Conservation (phyloP, 306 rosid species). For the Amphicarpaea edgeworthii region DNA sequence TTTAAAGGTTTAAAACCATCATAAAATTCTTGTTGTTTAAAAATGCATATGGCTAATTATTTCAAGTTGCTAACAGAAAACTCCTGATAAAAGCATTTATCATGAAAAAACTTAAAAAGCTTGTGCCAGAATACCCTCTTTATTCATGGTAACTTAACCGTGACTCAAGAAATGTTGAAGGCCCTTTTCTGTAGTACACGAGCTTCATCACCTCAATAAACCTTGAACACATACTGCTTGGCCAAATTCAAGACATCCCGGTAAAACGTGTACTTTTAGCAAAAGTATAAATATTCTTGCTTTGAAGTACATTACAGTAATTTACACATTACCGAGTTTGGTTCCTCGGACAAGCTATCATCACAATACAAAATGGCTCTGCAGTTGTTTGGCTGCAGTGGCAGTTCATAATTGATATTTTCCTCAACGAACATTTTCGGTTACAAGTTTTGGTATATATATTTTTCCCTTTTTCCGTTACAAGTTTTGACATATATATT, state of each 20-base stretch:
- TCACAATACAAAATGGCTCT: constrained; percentile 60
- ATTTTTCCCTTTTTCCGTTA: constrained; percentile 34
- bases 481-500: constrained; percentile 42
- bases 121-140: too few relatives aligned
- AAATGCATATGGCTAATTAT: too few relatives aligned
- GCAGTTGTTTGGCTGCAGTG: constrained; percentile 59
- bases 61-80: too few relatives aligned
- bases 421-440: constrained; percentile 45
- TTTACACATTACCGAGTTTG: constrained; percentile 44
- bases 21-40: too few relatives aligned
- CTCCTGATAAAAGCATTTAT: too few relatives aligned
- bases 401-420: constrained; percentile 46
- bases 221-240: constrained; percentile 9
- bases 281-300: constrained; percentile 1
- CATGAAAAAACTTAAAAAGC: too few relatives aligned
- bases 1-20: too few relatives aligned
- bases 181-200: background rate
- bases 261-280: background rate
- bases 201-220: background rate
- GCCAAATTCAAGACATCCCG: constrained; percentile 4
- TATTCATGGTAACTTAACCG: background rate
- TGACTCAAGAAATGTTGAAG: background rate
- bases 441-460: constrained; percentile 41
- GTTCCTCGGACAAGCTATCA: constrained; percentile 47
- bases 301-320: constrained; percentile 23